Evolutionary conservation across 768 basidiomycete genomes (phyloP), one percentile per base, ranked within the genome.

Genomic region (Kwoniella europaea): DNA sequence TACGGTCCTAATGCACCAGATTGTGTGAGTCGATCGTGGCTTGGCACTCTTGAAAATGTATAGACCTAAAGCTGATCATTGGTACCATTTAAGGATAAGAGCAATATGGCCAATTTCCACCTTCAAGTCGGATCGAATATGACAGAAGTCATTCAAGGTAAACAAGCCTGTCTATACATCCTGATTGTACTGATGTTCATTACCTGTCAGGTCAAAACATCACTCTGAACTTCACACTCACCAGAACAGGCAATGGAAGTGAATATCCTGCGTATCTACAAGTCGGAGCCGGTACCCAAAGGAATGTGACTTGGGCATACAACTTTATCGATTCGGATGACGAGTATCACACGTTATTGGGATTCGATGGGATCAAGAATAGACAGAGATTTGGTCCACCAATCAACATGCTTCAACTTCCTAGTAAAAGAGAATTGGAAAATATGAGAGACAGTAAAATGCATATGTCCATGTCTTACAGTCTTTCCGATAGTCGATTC

Each of bases 211-310:
- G 75, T 52, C 53, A 67, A 50, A 73, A 74, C 27, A 24, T 69
- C 54, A 68, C 70, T 5, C 46, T 76, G 12, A 57, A 76, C 41
- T 29, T 74, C n/a, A 63, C 46, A 7, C 52, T 76, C 41, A 69
- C 67, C 6, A 61, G 73, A 9, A 24, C 56, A 0, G 75, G 75
- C 12, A 76, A 74, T 59, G 75, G 75, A 4, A 57, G 53, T 5
- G 73, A 76, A 62, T 68, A 71, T 50, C 75, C 75, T 10, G 24
- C 73, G 0, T 65, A 54, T 65, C 35, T 76, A 13, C 42, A 73
- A 16, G 56, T 74, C 0, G 2, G n/a, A 10, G 58, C 24, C 10
- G 24, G 4, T n/a, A 68, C 41, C 22, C n/a, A 20, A 5, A 22
- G 29, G 10, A 66, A 71, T 27, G 18, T 68, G 13, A 60, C 56